phyloP scores from a whole-genome alignment of 1,284 basidiomycete genomes.

The Laetiporus sulphureus region DNA sequence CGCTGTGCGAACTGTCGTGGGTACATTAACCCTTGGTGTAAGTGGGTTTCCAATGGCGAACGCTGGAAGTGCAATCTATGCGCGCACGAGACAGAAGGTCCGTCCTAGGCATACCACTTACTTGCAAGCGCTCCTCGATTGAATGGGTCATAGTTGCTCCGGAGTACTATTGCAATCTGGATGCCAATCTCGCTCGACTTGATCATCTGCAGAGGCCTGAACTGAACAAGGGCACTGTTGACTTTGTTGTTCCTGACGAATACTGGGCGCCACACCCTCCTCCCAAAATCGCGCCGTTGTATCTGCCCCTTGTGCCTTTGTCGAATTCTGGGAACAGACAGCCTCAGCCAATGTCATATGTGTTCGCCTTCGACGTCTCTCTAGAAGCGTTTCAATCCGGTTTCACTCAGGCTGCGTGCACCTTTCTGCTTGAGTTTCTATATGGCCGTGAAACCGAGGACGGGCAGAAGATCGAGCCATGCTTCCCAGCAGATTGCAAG shows the following conservation, averaged over 20 bases:
- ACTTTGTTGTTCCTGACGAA: slow-evolving; percentile 80
- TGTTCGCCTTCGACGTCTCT: slow-evolving; percentile 92
- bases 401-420: slow-evolving; percentile 67
- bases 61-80: slow-evolving; percentile 95
- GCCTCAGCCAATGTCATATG: slow-evolving; percentile 68
- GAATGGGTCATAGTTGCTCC: slow-evolving; percentile 48
- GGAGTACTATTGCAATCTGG: slow-evolving; percentile 86
- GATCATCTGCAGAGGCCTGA: slow-evolving; percentile 86
- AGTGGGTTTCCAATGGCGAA: slow-evolving; percentile 80
- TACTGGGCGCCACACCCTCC: slow-evolving; percentile 83
- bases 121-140: neutral
- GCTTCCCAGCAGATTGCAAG: slow-evolving; percentile 45
- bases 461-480: slow-evolving; percentile 35
- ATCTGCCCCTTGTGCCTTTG: slow-evolving; percentile 40
- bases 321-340: slow-evolving; percentile 38
- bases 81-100: slow-evolving; percentile 75
- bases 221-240: slow-evolving; percentile 86
- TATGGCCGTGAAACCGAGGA: slow-evolving; percentile 54
- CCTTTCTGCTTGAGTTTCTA: slow-evolving; percentile 58
- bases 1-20: slow-evolving; percentile 84
- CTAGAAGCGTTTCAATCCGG: slow-evolving; percentile 67
- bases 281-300: slow-evolving; percentile 45
- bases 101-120: slow-evolving; percentile 13
- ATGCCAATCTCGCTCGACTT: slow-evolving; percentile 73
- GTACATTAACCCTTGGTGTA: slow-evolving; percentile 95